phyloP scores from a whole-genome alignment of 2,329 filamentous ascomycete species.

The Talaromyces piceae region DNA sequence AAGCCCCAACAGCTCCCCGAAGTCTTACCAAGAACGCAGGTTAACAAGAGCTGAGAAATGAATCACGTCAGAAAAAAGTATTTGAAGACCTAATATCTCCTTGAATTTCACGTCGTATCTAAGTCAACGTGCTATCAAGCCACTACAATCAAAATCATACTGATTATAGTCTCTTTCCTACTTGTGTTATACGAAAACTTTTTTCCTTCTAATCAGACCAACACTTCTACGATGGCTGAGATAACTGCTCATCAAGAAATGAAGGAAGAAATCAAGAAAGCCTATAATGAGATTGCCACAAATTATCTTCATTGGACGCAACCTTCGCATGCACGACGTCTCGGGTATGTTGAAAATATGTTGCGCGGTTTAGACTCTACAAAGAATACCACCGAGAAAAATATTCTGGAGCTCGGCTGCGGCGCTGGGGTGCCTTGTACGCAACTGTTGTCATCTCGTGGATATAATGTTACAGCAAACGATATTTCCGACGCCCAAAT shows the following conservation, averaged over 20 bases:
- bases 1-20: too few species aligned
- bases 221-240: constrained; percentile 4
- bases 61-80: too few species aligned
- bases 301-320: constrained; percentile 32
- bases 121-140: too few species aligned
- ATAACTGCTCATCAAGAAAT: neutral
- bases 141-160: too few species aligned
- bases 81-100: too few species aligned
- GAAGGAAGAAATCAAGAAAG: constrained; percentile 15
- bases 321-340: constrained; percentile 20
- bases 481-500: constrained; percentile 38
- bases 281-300: constrained; percentile 31
- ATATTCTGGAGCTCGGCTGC: constrained; percentile 36
- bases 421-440: constrained; percentile 33
- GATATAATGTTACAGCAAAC: constrained; percentile 30
- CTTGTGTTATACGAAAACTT: too few species aligned
- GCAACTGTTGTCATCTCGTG: constrained; percentile 14
- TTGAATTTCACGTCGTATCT: too few species aligned
- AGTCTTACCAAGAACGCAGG: too few species aligned
- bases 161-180: too few species aligned
- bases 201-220: neutral
- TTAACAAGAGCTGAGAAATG: too few species aligned
- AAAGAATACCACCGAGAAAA: neutral
- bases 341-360: constrained; percentile 22
- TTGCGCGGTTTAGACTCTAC: constrained; percentile 15